phyloP scores from a whole-genome alignment of 2,329 filamentous ascomycete species.

The Stagonosporopsis tanaceti region DNA sequence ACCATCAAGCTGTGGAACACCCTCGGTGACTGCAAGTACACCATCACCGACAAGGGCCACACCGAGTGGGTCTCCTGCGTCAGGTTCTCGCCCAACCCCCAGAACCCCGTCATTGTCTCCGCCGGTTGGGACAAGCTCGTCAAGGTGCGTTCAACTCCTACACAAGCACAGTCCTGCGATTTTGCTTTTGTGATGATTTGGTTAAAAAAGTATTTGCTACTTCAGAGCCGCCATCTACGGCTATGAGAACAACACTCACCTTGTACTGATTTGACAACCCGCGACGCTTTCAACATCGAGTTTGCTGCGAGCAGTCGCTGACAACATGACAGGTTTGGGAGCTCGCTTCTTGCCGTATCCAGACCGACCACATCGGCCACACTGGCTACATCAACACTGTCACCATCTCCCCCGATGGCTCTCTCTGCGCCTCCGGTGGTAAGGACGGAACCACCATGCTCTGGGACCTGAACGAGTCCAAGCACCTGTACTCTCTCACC shows the following conservation, averaged over 20 bases:
- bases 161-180: slow-evolving; percentile 75
- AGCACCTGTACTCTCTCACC: slow-evolving; percentile 99
- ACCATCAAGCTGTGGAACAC: slow-evolving; percentile 99
- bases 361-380: slow-evolving; percentile 99
- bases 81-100: slow-evolving; percentile 99
- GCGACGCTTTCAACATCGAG: slow-evolving; percentile 29
- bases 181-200: slow-evolving; percentile 64
- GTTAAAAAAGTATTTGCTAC: slow-evolving; percentile 49
- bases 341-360: slow-evolving; percentile 98
- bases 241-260: slow-evolving; percentile 25
- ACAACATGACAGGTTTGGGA: slow-evolving; percentile 84
- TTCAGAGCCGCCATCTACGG: slow-evolving; percentile 22
- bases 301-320: slow-evolving; percentile 10
- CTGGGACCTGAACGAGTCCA: slow-evolving; percentile 99
- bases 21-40: slow-evolving; percentile 99
- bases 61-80: slow-evolving; percentile 99
- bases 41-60: slow-evolving; percentile 99
- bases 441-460: slow-evolving; percentile 99
- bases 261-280: slow-evolving; percentile 70
- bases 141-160: slow-evolving; percentile 77
- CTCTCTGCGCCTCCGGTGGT: slow-evolving; percentile 97
- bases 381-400: slow-evolving; percentile 99
- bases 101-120: slow-evolving; percentile 99
- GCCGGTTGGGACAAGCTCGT: slow-evolving; percentile 99
- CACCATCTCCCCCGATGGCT: slow-evolving; percentile 99